phyloP scores from a whole-genome alignment of 495 filamentous ascomycete genomes.

The Tetracladium marchalianum region DNA sequence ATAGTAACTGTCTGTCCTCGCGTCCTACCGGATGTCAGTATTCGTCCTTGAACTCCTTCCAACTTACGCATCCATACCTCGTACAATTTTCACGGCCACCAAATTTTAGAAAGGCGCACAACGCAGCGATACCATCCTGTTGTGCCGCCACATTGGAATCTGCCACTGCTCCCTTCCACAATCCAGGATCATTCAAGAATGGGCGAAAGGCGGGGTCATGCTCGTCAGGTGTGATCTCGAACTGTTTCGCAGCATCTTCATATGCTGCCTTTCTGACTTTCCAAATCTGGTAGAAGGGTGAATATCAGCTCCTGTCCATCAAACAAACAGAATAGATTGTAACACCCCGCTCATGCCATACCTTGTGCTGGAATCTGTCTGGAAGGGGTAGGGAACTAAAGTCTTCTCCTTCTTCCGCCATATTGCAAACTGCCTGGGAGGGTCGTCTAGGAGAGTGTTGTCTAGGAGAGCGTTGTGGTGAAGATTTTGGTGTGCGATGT shows the following conservation, averaged over 20 bases:
- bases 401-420: slow-evolving; percentile 71
- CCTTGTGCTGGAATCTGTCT: slow-evolving; percentile 84
- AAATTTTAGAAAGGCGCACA: slow-evolving; percentile 85
- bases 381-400: slow-evolving; percentile 71
- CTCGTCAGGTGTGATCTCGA: slow-evolving; percentile 80
- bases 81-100: slow-evolving; percentile 70
- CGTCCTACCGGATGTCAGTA: slow-evolving; percentile 38
- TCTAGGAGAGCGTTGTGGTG: background rate
- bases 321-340: background rate
- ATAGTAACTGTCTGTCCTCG: slow-evolving; percentile 61
- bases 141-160: slow-evolving; percentile 98
- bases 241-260: slow-evolving; percentile 80
- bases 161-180: slow-evolving; percentile 88
- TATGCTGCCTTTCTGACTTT: slow-evolving; percentile 95
- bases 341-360: slow-evolving; percentile 25
- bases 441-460: background rate
- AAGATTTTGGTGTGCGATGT: background rate
- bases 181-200: slow-evolving; percentile 70
- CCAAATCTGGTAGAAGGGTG: slow-evolving; percentile 54
- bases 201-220: slow-evolving; percentile 75
- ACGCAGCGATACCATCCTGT: slow-evolving; percentile 77
- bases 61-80: slow-evolving; percentile 29
- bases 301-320: background rate
- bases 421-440: slow-evolving; percentile 22
- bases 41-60: background rate